A percentile compares a stretch with the other conserved stretches of the same genome.
Evolutionary conservation across 2,329 filamentous ascomycete genomes (phyloP).

Genomic region (Nakataea oryzae): DNA sequence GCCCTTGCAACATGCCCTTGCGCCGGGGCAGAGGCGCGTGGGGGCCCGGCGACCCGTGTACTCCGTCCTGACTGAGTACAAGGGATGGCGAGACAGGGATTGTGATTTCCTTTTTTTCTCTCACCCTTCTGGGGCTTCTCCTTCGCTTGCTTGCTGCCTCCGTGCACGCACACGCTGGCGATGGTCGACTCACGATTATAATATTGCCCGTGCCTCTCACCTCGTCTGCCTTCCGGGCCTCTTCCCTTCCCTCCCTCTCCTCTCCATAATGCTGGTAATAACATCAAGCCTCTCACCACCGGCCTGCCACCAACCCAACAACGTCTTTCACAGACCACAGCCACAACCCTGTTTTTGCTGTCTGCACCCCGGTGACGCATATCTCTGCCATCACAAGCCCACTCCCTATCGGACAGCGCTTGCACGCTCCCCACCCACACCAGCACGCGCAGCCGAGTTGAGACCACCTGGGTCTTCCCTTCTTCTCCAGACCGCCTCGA

Average conservation of each 20-base stretch:
- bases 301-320: background rate
- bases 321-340: background rate
- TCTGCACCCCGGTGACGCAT: background rate
- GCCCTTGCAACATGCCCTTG: background rate
- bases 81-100: background rate
- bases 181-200: slow-evolving; percentile 2
- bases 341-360: background rate
- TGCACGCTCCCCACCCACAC: background rate
- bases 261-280: background rate
- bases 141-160: background rate
- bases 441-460: background rate
- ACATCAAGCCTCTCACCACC: background rate
- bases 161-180: slow-evolving; percentile 13
- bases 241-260: background rate
- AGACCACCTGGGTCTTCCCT: background rate
- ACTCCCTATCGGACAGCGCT: background rate
- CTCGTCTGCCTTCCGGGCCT: background rate
- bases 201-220: slow-evolving; percentile 1
- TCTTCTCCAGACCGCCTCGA: background rate
- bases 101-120: background rate
- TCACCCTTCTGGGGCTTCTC: background rate
- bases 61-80: background rate
- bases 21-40: background rate
- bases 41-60: slow-evolving; percentile 1
- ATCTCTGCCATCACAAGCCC: background rate